phyloP scores from a whole-genome alignment of 2,329 filamentous ascomycete genomes.

The Pyricularia grisea region DNA sequence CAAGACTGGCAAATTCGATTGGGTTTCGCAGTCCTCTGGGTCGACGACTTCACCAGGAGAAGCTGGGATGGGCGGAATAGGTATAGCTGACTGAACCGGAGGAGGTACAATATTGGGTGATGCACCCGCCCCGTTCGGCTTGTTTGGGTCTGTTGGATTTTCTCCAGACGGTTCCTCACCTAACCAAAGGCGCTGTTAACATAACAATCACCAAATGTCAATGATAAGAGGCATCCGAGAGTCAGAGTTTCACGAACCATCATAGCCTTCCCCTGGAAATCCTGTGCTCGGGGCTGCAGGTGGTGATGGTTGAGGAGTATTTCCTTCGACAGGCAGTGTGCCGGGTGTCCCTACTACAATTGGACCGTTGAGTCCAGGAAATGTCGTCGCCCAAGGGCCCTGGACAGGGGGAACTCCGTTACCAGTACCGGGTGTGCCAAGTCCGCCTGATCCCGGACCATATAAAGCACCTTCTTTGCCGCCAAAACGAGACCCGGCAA shows the following conservation, averaged over 20 bases:
- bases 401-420: neutral
- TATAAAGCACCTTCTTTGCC: neutral
- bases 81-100: neutral
- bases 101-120: neutral
- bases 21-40: neutral
- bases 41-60: neutral
- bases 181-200: neutral
- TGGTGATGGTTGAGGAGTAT: neutral
- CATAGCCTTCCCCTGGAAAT: neutral
- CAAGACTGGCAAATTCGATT: neutral
- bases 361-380: neutral
- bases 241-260: neutral
- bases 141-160: neutral
- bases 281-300: neutral
- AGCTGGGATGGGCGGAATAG: neutral
- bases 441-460: neutral
- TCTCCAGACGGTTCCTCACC: neutral
- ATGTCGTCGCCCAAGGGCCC: neutral
- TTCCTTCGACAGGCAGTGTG: neutral
- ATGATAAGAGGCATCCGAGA: neutral
- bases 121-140: neutral
- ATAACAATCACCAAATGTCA: neutral
- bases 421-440: neutral
- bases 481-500: neutral
- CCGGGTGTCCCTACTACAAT: neutral